Evolutionary conservation across 179 eudicot species (phyloP), one percentile per base, ranked within the genome.

Genomic region (Spinacia oleracea): DNA sequence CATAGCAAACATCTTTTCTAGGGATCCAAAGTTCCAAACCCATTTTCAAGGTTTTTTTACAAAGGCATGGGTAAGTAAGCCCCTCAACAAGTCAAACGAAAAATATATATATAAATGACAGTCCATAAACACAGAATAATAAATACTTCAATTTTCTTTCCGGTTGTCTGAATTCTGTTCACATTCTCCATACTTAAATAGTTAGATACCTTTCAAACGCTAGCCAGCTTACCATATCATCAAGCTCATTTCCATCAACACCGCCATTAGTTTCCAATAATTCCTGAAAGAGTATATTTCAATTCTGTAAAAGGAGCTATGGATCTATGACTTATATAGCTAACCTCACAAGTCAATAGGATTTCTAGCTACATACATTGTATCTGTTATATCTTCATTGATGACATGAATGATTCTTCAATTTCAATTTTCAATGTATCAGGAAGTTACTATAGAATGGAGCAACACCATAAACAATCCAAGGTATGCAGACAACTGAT

Each of bases 21-120:
- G 35, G 53, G 9, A 78, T 14, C 62, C 76, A 51, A 70, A 50
- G 9, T 72, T 14, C 62, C 76, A 51, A 70, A 50, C 70, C 29
- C 29, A 11, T 31, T 59, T 56, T 55, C 69, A 58, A 42, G 70
- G 70, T 3, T 80, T n/a, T 14, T 34, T 16, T 35, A 16, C 34
- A 75, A 12, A 60, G 43, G 27, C 43, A 66, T 45, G 2, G 29
- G 31, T 46, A 67, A 51, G 74, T 60, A 51, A 63, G 43, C 51
- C 48, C 4, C 20, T 69, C 38, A 32, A 45, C 43, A 74, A 29
- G 50, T 64, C 50, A 40, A 64, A 35, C 45, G 70, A 45, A 45
- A 75, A 21, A 27, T 27, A 53, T 34, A 45, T 70, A 42, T 38
- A 21, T 9, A 21, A n/a, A 32, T 45, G 51, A 73, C 31, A 55